A percentile compares a stretch with the other conserved stretches of the same genome.
These are phyloP conservation scores for Mycena epipterygia DNA, from an alignment of 768 basidiomycete species.

Conservation along the genomic window DNA sequence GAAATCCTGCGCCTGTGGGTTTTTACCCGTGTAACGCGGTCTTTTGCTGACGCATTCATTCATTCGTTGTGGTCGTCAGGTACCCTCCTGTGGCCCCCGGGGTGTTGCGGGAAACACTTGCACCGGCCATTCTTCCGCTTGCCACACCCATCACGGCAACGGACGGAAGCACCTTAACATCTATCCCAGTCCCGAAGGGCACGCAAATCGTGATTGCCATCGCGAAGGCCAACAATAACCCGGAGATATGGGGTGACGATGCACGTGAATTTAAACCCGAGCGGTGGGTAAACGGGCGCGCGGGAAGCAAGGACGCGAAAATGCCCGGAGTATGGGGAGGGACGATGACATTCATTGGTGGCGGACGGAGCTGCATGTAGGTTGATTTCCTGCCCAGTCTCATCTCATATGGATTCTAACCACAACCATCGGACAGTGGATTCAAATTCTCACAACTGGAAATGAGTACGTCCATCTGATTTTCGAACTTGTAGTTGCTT, in stretches of 20 bases:
- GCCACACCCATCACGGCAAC: slow-evolving; percentile 50
- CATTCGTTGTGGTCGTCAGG: too few relatives aligned
- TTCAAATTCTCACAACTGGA: slow-evolving; percentile 70
- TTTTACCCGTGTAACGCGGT: too few relatives aligned
- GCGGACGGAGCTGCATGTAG: slow-evolving; percentile 61
- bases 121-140: slow-evolving; percentile 54
- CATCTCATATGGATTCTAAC: too few relatives aligned
- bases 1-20: slow-evolving; percentile 40
- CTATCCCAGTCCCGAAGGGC: slow-evolving; percentile 54
- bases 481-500: not conserved
- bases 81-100: slow-evolving; percentile 5
- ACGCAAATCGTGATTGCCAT: slow-evolving; percentile 56
- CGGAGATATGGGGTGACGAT: slow-evolving; percentile 62
- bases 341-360: slow-evolving; percentile 62
- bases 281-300: slow-evolving; percentile 58
- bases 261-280: slow-evolving; percentile 65
- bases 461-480: slow-evolving; percentile 60
- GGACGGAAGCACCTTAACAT: slow-evolving; percentile 52
- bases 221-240: slow-evolving; percentile 53
- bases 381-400: slow-evolving; percentile 34
- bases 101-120: not conserved
- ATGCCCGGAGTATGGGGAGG: slow-evolving; percentile 55
- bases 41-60: too few relatives aligned
- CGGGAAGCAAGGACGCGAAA: slow-evolving; percentile 34
- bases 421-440: slow-evolving; percentile 50